Base-by-base conservation (phyloP, 2,329 filamentous ascomycete genomes). In the Alternaria viburni region DNA sequence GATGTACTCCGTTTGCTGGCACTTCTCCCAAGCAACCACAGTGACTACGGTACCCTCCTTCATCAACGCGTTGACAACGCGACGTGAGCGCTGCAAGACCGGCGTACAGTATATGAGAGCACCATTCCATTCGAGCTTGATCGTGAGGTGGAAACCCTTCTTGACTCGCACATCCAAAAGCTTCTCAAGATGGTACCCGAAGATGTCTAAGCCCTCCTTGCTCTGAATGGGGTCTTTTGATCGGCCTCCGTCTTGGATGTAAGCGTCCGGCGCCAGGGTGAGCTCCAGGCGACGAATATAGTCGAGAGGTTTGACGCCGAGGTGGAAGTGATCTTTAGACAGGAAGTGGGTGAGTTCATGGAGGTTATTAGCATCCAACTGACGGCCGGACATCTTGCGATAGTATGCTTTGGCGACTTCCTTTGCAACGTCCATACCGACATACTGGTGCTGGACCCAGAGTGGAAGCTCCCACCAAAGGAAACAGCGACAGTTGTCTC, bases 301-400 rank as follows among this genome's bases (percentile, higher is more conserved):
- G 36, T 41, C 36, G 36, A 41, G 15, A 41, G 36, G 36, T 41
- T 41, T 41, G 36, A 41, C n/a, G n/a, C 36, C n/a, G 36, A 41
- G 36, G 36, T 41, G 36, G 36, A 41, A 41, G n/a, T 41, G n/a
- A 41, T 41, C 36, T 41, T 41, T 2, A 17, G 36, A 41, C 36
- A 41, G n/a, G 9, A 41, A 41, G 36, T 17, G 0, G 36, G 36
- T 41, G 0, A 41, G 36, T 17, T 17, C 36, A 2, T 41, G 15
- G n/a, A 41, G 36, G 36, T 11, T 2, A 41, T 41, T 6, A 41
- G 36, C 36, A 3, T 41, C n/a, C 36, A 41, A 41, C 15, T 41
- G 36, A 41, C 5, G 36, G 36, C 15, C 36, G 36, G 2, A 1
- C 15, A 17, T 41, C 0, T 3, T 41, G 36, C 36, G 36, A 41